Evolutionary conservation across 345 rosid genomes (phyloP).

Genomic region (Sonneratia caseolaris): DNA sequence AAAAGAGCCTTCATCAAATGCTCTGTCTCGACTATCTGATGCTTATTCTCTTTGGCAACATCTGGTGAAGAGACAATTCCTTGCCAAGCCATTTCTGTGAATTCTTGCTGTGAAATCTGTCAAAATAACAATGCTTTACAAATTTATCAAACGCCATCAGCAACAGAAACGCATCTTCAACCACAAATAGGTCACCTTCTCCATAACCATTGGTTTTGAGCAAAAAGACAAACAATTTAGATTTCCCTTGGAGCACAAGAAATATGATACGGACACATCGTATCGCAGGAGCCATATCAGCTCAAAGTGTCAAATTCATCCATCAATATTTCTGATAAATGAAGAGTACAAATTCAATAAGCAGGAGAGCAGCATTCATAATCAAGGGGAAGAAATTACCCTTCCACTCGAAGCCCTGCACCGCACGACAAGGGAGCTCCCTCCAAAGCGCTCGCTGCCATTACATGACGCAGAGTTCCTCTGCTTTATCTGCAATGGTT

Average conservation of each 20-base stretch:
- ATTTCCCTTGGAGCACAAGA: no score
- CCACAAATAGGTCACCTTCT: not conserved
- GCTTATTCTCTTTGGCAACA: slow-evolving; percentile 90
- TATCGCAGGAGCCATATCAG: not conserved
- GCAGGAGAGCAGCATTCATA: not conserved
- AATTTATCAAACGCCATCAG: not conserved
- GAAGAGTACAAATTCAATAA: not conserved
- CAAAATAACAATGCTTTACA: slow-evolving; percentile 1
- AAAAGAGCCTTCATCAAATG: slow-evolving; percentile 87
- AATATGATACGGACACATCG: not conserved
- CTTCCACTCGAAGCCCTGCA: slow-evolving; percentile 63
- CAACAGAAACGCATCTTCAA: not conserved
- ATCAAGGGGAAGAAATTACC: slow-evolving; percentile 22
- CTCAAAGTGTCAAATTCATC: not conserved
- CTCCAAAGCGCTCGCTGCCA: slow-evolving; percentile 18
- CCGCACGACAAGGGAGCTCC: slow-evolving; percentile 32
- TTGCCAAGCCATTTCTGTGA: slow-evolving; percentile 99
- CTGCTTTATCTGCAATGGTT: slow-evolving; percentile 22
- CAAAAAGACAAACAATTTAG: not conserved
- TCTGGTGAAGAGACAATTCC: slow-evolving; percentile 89
- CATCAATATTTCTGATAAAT: not conserved
- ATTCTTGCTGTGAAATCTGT: slow-evolving; percentile 91
- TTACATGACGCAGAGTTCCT: slow-evolving; percentile 18
- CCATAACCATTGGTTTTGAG: not conserved
- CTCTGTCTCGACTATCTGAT: slow-evolving; percentile 97